Conservation (phyloP, 768 basidiomycete species). For the Coprinopsis strossmayeri region DNA sequence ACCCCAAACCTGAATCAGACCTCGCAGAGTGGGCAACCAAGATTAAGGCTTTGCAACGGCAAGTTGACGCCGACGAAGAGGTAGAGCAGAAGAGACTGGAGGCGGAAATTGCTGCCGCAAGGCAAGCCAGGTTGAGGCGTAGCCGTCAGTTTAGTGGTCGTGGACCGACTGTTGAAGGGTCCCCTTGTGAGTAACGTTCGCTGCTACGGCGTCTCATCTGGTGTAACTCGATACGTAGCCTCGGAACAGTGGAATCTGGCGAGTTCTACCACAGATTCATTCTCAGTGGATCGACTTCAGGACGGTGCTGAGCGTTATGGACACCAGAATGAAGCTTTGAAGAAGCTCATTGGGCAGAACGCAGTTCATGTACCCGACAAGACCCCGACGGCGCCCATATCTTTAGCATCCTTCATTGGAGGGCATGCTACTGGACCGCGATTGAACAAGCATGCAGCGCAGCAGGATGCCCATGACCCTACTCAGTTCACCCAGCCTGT, state of each 20-base stretch:
- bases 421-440: slow-evolving; percentile 70
- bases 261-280: slow-evolving; percentile 12
- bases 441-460: slow-evolving; percentile 66
- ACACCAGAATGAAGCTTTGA: slow-evolving; percentile 38
- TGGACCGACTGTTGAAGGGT: slow-evolving; percentile 32
- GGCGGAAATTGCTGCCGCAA: slow-evolving; percentile 54
- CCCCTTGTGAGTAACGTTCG: slow-evolving; percentile 33
- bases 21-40: slow-evolving; percentile 79
- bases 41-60: slow-evolving; percentile 74
- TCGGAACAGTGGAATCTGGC: slow-evolving; percentile 13
- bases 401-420: slow-evolving; percentile 78
- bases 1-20: slow-evolving; percentile 53
- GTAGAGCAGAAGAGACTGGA: slow-evolving; percentile 65
- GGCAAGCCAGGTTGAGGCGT: slow-evolving; percentile 42
- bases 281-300: slow-evolving; percentile 17
- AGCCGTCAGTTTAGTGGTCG: slow-evolving; percentile 33
- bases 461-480: slow-evolving; percentile 58
- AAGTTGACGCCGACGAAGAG: slow-evolving; percentile 78
- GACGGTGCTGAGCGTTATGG: slow-evolving; percentile 30
- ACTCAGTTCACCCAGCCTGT: slow-evolving; percentile 61
- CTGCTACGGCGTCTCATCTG: background rate
- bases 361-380: slow-evolving; percentile 15
- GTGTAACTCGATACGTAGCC: slow-evolving; percentile 12
- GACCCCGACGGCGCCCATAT: slow-evolving; percentile 41
- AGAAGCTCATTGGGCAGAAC: slow-evolving; percentile 37